Evolutionary conservation across 768 basidiomycete species (phyloP), one percentile per base, ranked within the genome.

Genomic region (Harrya chromipes): DNA sequence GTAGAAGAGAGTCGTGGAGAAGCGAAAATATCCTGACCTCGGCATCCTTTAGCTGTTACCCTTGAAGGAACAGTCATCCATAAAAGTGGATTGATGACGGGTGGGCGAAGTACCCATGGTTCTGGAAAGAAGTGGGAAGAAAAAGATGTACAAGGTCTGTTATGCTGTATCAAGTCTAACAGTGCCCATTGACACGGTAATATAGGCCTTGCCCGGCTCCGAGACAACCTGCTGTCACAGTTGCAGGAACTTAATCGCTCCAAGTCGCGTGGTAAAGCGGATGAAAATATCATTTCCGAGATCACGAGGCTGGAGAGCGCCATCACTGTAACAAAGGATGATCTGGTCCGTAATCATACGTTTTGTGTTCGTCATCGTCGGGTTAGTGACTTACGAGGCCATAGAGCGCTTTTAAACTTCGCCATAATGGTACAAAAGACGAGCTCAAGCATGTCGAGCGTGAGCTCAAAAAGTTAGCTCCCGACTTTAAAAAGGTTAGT

Each of bases 51-150:
- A 94, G 97, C 94, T 52, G 97, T 99, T 19, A 97, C 97, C 1
- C 74, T 99, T 37, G 94, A 98, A 38, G 97, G 97, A 1, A 98
- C 94, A 3, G 75, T 99, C 52, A 97, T 99, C 40, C 97, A 99
- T 69, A 94, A 94, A 73, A 94, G 91, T 57, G 97, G 97, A 53
- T 72, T 95, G 40, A 98, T 99, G 64, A 99, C 97, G 29, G 97
- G 97, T 72, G 97, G 97, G 23, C 77, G 83, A 41, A 90, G 91
- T 58, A 79, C 85, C 0, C 85, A 86, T 53, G 78, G 74, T 40
- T 83, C 69, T n/a, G 79, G 77, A 35, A 89, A 90, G 71, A 93
- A 91, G 63, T 97, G 93, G 87, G 91, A 95, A 51, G 95, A 98
- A 65, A 88, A 87, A 59, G 94, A 97, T 58, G 80, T 97, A 4